Evolutionary conservation across 192 early-diverging fungal species (phyloP).

Genomic region (Backusella morwellensis): DNA sequence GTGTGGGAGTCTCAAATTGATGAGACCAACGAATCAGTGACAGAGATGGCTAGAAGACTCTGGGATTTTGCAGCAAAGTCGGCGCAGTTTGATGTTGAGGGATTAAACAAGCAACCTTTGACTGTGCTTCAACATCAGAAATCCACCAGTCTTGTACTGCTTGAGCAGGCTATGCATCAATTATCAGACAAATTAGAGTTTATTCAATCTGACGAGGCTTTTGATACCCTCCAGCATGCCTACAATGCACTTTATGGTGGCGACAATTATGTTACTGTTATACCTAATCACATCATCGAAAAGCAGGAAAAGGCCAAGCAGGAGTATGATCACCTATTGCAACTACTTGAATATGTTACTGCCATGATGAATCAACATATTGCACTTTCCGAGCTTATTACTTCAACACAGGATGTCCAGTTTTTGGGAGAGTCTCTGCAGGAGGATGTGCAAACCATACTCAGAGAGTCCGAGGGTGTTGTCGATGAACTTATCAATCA

Average conservation of each 20-base stretch:
- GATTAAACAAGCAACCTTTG: background rate
- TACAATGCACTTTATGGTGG: background rate
- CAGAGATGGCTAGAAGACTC: background rate
- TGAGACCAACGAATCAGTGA: slow-evolving; percentile 6
- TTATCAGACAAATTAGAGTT: background rate
- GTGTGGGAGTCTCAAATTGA: slow-evolving; percentile 23
- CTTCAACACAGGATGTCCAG: slow-evolving; percentile 8
- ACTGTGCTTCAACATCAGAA: background rate
- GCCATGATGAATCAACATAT: slow-evolving; percentile 18
- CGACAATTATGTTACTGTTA: background rate
- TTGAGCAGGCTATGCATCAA: background rate
- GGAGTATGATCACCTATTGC: background rate
- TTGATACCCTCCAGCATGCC: background rate
- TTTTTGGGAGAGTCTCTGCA: slow-evolving; percentile 11
- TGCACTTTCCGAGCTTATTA: slow-evolving; percentile 11
- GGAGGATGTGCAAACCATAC: slow-evolving; percentile 7
- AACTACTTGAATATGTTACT: slow-evolving; percentile 12
- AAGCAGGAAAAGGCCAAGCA: slow-evolving; percentile 18
- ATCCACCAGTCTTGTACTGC: background rate
- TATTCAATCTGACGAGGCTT: background rate
- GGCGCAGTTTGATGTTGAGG: slow-evolving; percentile 21
- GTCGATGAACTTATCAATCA: background rate
- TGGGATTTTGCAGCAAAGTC: slow-evolving; percentile 29
- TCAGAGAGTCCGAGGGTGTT: background rate
- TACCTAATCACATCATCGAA: slow-evolving; percentile 19